phyloP scores from a whole-genome alignment of 495 filamentous ascomycete species.

The Daldinia caldariorum region DNA sequence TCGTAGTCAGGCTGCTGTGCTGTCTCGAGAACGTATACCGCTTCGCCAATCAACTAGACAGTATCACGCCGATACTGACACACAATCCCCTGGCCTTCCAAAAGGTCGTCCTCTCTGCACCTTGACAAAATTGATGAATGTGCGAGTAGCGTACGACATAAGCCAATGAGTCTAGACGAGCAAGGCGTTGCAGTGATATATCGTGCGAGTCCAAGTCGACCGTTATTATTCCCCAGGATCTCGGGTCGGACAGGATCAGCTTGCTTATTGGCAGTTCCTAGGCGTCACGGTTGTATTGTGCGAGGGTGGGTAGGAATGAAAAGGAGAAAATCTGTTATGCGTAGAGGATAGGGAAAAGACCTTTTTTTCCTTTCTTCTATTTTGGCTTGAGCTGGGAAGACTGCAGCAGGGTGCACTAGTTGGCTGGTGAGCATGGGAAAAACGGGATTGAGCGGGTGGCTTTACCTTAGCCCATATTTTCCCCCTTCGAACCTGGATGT shows the following conservation, averaged over 20 bases:
- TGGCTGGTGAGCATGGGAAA: slow-evolving; percentile 28
- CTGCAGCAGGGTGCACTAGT: slow-evolving; percentile 32
- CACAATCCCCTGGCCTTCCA: slow-evolving; percentile 40
- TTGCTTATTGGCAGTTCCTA: slow-evolving; percentile 38
- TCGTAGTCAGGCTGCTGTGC: slow-evolving; percentile 48
- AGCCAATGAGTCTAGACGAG: slow-evolving; percentile 28
- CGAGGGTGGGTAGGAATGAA: slow-evolving; percentile 43
- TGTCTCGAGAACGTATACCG: slow-evolving; percentile 35
- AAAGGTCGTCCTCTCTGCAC: slow-evolving; percentile 41
- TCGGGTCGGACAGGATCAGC: slow-evolving; percentile 21
- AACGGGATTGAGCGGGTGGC: slow-evolving; percentile 40
- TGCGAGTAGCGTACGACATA: slow-evolving; percentile 29
- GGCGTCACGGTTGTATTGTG: slow-evolving; percentile 41
- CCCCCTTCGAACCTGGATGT: slow-evolving; percentile 22
- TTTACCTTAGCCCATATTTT: slow-evolving; percentile 32
- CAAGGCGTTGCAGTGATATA: slow-evolving; percentile 36
- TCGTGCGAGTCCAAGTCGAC: slow-evolving; percentile 33
- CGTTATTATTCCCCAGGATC: slow-evolving; percentile 30
- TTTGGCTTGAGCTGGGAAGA: slow-evolving; percentile 13
- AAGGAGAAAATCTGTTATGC: slow-evolving; percentile 23
- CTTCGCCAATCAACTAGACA: slow-evolving; percentile 43
- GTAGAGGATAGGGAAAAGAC: slow-evolving; percentile 21
- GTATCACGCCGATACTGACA: slow-evolving; percentile 43
- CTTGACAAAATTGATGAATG: slow-evolving; percentile 32
- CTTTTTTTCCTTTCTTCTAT: slow-evolving; percentile 15